These are phyloP conservation scores for Podaxis sp. DNA, from an alignment of 768 basidiomycete species.

Conservation along the genomic window DNA sequence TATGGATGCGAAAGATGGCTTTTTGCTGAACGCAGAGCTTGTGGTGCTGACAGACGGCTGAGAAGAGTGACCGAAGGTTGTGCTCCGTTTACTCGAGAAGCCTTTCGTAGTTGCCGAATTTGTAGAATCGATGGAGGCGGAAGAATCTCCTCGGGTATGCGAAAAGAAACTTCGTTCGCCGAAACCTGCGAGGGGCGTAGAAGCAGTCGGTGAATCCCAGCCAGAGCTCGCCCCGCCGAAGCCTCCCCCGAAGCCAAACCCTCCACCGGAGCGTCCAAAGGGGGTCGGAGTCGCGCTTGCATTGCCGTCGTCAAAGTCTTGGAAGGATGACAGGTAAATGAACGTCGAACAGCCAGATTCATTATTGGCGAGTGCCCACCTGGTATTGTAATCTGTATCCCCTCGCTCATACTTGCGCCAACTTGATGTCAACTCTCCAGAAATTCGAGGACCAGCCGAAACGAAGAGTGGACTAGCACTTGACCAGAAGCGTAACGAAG, in stretches of 20 bases:
- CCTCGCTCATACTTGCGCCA: constrained; percentile 38
- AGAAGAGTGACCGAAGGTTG: constrained; percentile 69
- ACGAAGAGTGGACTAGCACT: constrained; percentile 7
- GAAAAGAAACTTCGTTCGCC: constrained; percentile 64
- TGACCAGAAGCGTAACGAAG: constrained; percentile 14
- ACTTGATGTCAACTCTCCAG: constrained; percentile 11
- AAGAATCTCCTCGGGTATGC: constrained; percentile 77
- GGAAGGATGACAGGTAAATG: constrained; percentile 15
- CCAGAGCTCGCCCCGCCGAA: constrained; percentile 43
- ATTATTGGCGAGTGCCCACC: constrained; percentile 33
- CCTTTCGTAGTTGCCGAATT: constrained; percentile 54
- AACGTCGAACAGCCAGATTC: constrained; percentile 6
- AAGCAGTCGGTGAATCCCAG: constrained; percentile 64
- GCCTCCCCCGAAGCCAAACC: constrained; percentile 43
- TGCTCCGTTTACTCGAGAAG: constrained; percentile 42
- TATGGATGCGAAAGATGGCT: constrained; percentile 83
- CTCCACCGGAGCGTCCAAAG: constrained; percentile 57
- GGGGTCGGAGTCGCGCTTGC: constrained; percentile 59
- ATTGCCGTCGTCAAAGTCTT: constrained; percentile 83
- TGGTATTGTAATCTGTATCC: constrained; percentile 67
- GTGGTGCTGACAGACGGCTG: constrained; percentile 68
- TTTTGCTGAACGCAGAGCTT: constrained; percentile 67
- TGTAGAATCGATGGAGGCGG: constrained; percentile 74
- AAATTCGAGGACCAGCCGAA: constrained; percentile 21
- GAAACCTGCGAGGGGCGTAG: constrained; percentile 52